These are phyloP conservation scores for Waltergamsia citrina DNA, from an alignment of 2,329 filamentous ascomycete species.

Conservation along the genomic window DNA sequence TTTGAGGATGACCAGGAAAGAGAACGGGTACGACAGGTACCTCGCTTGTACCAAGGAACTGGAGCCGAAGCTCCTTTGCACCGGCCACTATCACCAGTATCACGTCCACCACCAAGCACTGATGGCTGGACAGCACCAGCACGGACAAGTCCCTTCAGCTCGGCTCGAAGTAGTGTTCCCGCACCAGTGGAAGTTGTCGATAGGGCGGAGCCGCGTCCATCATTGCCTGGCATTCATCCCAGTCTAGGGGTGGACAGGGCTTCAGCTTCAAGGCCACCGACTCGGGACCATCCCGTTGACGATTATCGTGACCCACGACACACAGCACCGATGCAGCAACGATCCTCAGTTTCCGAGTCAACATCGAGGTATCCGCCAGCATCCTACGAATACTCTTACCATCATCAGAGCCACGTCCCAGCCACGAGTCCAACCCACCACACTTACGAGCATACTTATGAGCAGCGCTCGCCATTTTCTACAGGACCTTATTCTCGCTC, in stretches of 20 bases:
- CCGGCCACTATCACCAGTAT: too few species aligned
- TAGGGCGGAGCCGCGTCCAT: conserved; percentile 22
- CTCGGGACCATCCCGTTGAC: conserved; percentile 21
- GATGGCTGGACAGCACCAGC: conserved; percentile 8
- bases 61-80: too few species aligned
- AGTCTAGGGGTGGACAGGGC: conserved; percentile 26
- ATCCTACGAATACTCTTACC: conserved; percentile 27
- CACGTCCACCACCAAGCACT: conserved; percentile 18
- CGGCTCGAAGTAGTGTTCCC: conserved; percentile 16
- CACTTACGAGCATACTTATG: conserved; percentile 31
- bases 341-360: not conserved
- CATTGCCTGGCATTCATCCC: conserved; percentile 29
- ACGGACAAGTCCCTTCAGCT: conserved; percentile 20
- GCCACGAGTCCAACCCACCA: conserved; percentile 30
- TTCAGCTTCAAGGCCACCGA: conserved; percentile 16
- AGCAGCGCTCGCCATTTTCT: conserved; percentile 34
- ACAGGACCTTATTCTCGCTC: conserved; percentile 24
- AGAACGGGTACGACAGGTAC: conserved; percentile 32
- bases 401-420: conserved; percentile 35
- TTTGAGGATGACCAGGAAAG: conserved; percentile 28
- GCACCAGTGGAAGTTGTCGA: conserved; percentile 22
- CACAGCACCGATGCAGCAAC: not conserved
- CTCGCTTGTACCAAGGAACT: too few species aligned
- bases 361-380: not conserved
- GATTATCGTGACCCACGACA: conserved; percentile 22